Evolutionary conservation across 257 asterid species (phyloP).

Genomic region (Jaltomata sinuosa): DNA sequence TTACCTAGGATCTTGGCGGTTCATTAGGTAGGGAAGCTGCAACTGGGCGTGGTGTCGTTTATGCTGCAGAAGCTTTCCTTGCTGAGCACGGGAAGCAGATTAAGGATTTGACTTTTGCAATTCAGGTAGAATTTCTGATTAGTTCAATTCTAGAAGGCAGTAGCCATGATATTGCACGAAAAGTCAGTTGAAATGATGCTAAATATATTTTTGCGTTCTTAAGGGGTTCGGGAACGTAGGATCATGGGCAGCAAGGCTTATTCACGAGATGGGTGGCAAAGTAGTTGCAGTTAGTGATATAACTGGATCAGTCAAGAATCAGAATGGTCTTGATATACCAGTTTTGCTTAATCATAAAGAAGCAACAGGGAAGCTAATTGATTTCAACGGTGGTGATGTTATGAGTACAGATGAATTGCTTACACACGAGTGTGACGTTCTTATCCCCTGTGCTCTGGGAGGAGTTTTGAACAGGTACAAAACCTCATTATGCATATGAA

Average conservation of each 20-base stretch:
- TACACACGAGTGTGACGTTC: conserved; percentile 72
- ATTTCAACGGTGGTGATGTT: conserved; percentile 59
- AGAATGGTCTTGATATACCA: conserved; percentile 58
- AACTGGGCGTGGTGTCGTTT: conserved; percentile 91
- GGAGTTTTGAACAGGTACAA: conserved; percentile 80
- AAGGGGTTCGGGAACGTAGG: conserved; percentile 97
- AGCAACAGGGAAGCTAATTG: conserved; percentile 40
- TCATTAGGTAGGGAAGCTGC: conserved; percentile 93
- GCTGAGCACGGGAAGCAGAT: conserved; percentile 75
- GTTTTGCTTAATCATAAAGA: conserved; percentile 62
- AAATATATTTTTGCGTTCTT: background rate
- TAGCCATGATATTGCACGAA: background rate
- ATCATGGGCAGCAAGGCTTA: conserved; percentile 77
- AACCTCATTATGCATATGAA: background rate
- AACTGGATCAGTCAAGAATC: conserved; percentile 73
- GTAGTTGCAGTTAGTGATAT: conserved; percentile 83
- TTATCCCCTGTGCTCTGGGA: conserved; percentile 87
- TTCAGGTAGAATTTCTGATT: conserved; percentile 45
- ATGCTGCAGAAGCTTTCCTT: conserved; percentile 79
- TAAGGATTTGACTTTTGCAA: conserved; percentile 59
- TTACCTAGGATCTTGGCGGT: conserved; percentile 76
- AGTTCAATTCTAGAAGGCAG: background rate
- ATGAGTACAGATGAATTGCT: conserved; percentile 67
- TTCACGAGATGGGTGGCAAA: conserved; percentile 86
- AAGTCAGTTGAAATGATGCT: background rate